A percentile compares a stretch with the other conserved stretches of the same genome.
Evolutionary conservation across 495 filamentous ascomycete genomes (phyloP).

Genomic region (Lasiosphaeris hirsuta): DNA sequence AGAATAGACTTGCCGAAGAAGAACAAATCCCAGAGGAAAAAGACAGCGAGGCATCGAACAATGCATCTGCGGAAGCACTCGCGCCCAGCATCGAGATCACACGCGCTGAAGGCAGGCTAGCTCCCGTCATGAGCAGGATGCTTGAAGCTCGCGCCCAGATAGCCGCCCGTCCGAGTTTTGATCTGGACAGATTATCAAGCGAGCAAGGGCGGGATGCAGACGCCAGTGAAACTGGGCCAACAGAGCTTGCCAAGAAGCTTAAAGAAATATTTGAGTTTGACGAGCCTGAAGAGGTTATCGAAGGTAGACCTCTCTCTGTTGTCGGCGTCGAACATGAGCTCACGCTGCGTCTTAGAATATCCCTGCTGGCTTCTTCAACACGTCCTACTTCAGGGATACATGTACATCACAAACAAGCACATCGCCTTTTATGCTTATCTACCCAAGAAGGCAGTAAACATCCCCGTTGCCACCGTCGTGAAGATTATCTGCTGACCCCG

Average conservation of each 20-base stretch:
- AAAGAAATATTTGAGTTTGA: constrained; percentile 90
- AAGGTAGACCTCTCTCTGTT: constrained; percentile 44
- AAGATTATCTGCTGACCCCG: constrained; percentile 29
- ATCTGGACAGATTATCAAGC: constrained; percentile 40
- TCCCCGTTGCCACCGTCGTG: background rate
- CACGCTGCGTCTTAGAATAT: constrained; percentile 60
- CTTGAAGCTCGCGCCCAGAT: constrained; percentile 74
- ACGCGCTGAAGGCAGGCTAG: constrained; percentile 38
- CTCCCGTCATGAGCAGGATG: constrained; percentile 80
- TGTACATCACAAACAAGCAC: constrained; percentile 93
- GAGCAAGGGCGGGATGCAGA: constrained; percentile 28
- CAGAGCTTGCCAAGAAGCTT: constrained; percentile 61
- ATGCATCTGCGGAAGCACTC: constrained; percentile 1
- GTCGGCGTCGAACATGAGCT: constrained; percentile 9
- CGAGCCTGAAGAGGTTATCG: constrained; percentile 76
- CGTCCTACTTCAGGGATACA: constrained; percentile 88
- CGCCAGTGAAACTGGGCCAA: constrained; percentile 37
- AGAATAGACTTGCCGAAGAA: constrained; percentile 18
- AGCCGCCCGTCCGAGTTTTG: constrained; percentile 51
- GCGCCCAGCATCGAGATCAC: constrained; percentile 31
- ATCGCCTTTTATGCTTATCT: constrained; percentile 97
- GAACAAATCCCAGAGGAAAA: constrained; percentile 22
- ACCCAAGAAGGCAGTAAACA: constrained; percentile 76
- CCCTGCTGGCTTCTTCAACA: constrained; percentile 92
- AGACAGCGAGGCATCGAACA: constrained; percentile 4